Evolutionary conservation across 208 protist genomes (phyloP), one percentile per base, ranked within the genome.

Genomic region (Kentomonas sorsogonicus): DNA sequence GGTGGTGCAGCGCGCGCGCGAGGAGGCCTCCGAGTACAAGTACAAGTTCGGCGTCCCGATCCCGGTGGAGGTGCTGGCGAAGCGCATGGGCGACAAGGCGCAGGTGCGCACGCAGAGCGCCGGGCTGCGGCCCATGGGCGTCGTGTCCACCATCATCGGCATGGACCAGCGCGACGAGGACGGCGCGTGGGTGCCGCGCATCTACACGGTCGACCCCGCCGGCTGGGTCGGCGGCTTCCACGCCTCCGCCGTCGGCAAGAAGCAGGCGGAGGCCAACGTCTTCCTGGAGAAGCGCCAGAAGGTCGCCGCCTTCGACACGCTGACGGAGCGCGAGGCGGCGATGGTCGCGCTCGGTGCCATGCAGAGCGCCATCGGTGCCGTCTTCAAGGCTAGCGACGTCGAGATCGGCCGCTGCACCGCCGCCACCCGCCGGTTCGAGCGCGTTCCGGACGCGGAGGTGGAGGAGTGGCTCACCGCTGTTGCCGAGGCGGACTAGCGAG

Each of bases 101-200:
- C 98, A 99, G 83, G 77, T 99, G 45, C 97, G 94, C 64, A 99
- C 98, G 13, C 98, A 99, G 81, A 91, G 98, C 50, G 95, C 96
- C n/a, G 95, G 88, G 23, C 77, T 98, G 56, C 90, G 96, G 27
- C 90, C 96, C 34, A 89, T 97, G 74, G 96, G 96, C 33, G 91
- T 97, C 22, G 67, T 89, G 18, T 85, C 91, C 60, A 97, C 96
- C 18, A 69, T 98, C 40, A 85, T 97, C 63, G 92, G 92, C 39
- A 90, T 98, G 65, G 97, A 99, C 62, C 89, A 95, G 61, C 76
- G 81, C 64, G 82, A 95, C 48, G 84, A 79, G 54, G 76, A 83
- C 40, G 87, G 86, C 22, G 53, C 60, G 13, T 70, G 72, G 53
- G 62, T 77, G 59, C 96, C 97, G 43, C 86, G 94, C 66, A 86